phyloP scores from a whole-genome alignment of 2,329 filamentous ascomycete species.

The Trichoderma afroharzianum region DNA sequence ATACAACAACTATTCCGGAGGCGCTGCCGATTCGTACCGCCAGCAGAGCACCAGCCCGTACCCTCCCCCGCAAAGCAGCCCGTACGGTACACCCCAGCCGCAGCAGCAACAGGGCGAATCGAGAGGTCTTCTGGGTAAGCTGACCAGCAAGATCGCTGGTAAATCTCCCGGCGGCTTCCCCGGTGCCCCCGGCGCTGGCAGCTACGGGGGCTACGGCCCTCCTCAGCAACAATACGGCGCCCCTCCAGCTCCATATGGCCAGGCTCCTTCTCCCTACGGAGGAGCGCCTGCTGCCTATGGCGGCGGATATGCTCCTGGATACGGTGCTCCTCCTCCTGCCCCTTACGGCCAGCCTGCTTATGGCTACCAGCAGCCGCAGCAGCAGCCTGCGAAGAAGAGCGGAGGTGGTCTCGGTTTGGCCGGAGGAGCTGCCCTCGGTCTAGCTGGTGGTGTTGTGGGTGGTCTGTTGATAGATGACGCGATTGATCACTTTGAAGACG shows the following conservation, averaged over 20 bases:
- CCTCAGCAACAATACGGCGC: slow-evolving; percentile 27
- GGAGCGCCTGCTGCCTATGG: slow-evolving; percentile 1
- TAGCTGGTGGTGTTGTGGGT: slow-evolving; percentile 77
- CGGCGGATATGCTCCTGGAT: slow-evolving; percentile 1
- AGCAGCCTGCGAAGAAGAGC: slow-evolving; percentile 40
- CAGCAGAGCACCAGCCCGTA: slow-evolving; percentile 27
- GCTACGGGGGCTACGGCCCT: slow-evolving; percentile 23
- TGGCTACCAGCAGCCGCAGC: slow-evolving; percentile 26
- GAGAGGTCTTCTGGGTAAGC: slow-evolving; percentile 48
- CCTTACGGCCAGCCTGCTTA: slow-evolving; percentile 26
- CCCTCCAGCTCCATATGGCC: slow-evolving; percentile 22
- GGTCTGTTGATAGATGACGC: slow-evolving; percentile 69
- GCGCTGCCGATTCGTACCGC: slow-evolving; percentile 27
- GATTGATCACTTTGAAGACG: slow-evolving; percentile 58
- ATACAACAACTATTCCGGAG: slow-evolving; percentile 26
- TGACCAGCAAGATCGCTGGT: slow-evolving; percentile 46
- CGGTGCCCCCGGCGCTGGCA: slow-evolving; percentile 29
- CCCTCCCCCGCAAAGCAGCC: slow-evolving; percentile 17
- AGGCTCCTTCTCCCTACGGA: neutral
- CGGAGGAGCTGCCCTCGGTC: slow-evolving; percentile 72
- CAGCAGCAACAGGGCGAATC: slow-evolving; percentile 36
- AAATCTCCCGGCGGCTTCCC: slow-evolving; percentile 19
- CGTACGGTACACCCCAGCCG: slow-evolving; percentile 21
- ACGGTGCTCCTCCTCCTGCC: slow-evolving; percentile 21
- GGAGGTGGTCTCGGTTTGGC: slow-evolving; percentile 57